Evolutionary conservation across 2,329 filamentous ascomycete genomes (phyloP).

Genomic region (Venturia carpophila): DNA sequence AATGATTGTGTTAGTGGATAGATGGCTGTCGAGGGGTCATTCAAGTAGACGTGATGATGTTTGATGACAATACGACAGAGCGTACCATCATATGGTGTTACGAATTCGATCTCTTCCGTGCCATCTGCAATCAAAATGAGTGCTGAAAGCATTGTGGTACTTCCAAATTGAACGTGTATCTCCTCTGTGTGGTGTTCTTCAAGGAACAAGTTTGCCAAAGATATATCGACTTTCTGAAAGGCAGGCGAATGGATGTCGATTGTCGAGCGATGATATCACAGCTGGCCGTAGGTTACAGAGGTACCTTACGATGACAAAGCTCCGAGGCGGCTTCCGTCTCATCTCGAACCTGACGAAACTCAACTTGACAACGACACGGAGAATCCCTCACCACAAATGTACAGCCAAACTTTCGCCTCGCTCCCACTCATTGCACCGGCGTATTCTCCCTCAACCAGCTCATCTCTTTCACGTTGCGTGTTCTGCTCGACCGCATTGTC

Average conservation of each 20-base stretch:
- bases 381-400: background rate
- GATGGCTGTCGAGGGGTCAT: background rate
- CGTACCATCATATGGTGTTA: constrained; percentile 34
- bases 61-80: constrained; percentile 11
- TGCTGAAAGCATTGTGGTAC: constrained; percentile 28
- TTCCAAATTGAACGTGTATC: background rate
- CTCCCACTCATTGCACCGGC: background rate
- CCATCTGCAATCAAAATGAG: constrained; percentile 34
- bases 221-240: too few relatives aligned
- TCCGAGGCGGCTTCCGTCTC: too few relatives aligned
- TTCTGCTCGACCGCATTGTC: background rate
- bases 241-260: too few relatives aligned
- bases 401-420: background rate
- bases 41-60: background rate
- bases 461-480: background rate
- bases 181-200: too few relatives aligned
- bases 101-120: constrained; percentile 36
- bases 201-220: too few relatives aligned
- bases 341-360: background rate
- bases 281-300: too few relatives aligned
- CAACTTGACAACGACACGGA: background rate
- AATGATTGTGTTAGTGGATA: background rate
- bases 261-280: too few relatives aligned
- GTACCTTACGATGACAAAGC: too few relatives aligned
- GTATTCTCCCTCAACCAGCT: too few relatives aligned